Percentiles rank a stretch among this genome's conserved stretches.
Evolutionary conservation across 331 rosid species (phyloP).

Genomic region (Malus hybrid): DNA sequence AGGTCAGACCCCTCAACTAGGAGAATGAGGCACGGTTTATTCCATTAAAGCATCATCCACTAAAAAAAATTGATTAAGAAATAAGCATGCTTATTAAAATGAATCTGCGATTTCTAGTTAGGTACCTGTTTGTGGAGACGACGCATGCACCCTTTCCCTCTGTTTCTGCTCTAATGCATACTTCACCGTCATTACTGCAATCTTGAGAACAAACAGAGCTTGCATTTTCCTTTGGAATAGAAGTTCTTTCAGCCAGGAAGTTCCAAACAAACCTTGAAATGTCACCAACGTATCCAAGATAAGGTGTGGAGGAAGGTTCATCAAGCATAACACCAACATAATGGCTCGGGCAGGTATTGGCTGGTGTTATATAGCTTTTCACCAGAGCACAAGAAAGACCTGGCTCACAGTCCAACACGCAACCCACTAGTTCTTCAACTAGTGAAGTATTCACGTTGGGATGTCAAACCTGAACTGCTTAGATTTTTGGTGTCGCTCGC

Average conservation of each 20-base stretch:
- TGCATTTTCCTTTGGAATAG: too few species aligned
- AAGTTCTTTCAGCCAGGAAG: too few species aligned
- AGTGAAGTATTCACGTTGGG: slow-evolving; percentile 67
- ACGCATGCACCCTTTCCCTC: too few species aligned
- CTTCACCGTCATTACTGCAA: too few species aligned
- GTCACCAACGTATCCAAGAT: too few species aligned
- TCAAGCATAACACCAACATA: slow-evolving; percentile 96
- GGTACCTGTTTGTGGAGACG: too few species aligned
- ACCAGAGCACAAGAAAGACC: slow-evolving; percentile 90
- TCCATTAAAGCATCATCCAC: background rate
- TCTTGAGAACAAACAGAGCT: too few species aligned
- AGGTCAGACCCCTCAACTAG: background rate
- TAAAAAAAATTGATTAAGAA: background rate
- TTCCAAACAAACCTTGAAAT: too few species aligned
- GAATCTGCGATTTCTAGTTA: too few species aligned
- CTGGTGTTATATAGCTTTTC: slow-evolving; percentile 64
- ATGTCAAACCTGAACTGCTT: slow-evolving; percentile 40
- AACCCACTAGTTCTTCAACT: slow-evolving; percentile 68
- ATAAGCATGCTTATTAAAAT: background rate
- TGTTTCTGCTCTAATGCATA: too few species aligned
- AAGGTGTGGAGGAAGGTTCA: too few species aligned
- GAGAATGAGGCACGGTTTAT: background rate
- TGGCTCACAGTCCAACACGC: slow-evolving; percentile 70
- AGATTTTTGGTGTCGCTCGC: slow-evolving; percentile 42
- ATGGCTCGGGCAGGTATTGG: slow-evolving; percentile 69